These are phyloP conservation scores for Yamagishiella unicocca DNA, from an alignment of 139 green algal species.

Conservation along the genomic window DNA sequence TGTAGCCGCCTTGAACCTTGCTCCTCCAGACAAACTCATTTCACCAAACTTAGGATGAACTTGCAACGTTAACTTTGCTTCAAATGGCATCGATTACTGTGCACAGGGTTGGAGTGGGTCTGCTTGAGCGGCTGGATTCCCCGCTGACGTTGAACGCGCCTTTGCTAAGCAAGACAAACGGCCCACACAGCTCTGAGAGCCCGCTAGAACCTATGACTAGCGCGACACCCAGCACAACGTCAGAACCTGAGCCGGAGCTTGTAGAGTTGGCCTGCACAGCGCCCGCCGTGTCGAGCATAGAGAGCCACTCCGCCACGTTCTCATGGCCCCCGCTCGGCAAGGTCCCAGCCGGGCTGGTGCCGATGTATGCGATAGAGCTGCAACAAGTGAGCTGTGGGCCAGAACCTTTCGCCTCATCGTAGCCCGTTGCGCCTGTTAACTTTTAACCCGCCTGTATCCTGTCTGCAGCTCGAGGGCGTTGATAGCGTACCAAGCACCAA, in stretches of 20 bases:
- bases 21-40: too few relatives aligned
- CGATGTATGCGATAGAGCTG: constrained; percentile 12
- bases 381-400: constrained; percentile 10
- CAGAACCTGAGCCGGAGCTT: not conserved
- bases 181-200: not conserved
- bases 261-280: not conserved
- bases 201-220: constrained; percentile 27
- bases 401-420: not conserved
- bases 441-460: not conserved
- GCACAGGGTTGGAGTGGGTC: constrained; percentile 4
- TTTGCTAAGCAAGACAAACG: not conserved
- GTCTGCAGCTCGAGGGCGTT: constrained; percentile 13
- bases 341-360: not conserved
- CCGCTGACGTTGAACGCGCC: not conserved
- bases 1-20: too few relatives aligned
- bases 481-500: not conserved
- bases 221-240: constrained; percentile 17
- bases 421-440: not conserved
- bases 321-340: not conserved
- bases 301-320: not conserved
- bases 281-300: not conserved
- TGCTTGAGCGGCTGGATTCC: not conserved
- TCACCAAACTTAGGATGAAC: too few relatives aligned
- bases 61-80: too few relatives aligned
- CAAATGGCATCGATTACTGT: constrained; percentile 2